These are phyloP conservation scores for Porodaedalea pini DNA, from an alignment of 1,284 basidiomycete genomes.

Conservation along the genomic window DNA sequence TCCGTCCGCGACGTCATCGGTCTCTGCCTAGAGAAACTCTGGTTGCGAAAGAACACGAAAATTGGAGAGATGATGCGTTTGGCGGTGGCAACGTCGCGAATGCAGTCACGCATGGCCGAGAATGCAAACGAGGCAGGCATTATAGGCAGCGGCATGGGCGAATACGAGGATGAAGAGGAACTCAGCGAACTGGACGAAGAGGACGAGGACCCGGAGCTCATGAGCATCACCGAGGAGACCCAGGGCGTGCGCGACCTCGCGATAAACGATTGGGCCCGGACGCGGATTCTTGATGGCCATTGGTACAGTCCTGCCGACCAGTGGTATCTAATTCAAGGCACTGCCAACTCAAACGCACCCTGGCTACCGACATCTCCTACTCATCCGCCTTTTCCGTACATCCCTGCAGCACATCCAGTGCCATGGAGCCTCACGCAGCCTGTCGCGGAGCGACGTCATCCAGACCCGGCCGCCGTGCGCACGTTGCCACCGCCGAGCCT, in stretches of 20 bases:
- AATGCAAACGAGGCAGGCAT: slow-evolving; percentile 26
- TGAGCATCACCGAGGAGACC: slow-evolving; percentile 57
- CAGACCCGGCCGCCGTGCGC: slow-evolving; percentile 40
- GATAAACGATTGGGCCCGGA: slow-evolving; percentile 67
- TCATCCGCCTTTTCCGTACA: slow-evolving; percentile 32
- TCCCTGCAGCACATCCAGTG: slow-evolving; percentile 60
- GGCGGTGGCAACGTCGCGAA: slow-evolving; percentile 57
- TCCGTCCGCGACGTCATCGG: slow-evolving; percentile 55
- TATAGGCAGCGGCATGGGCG: slow-evolving; percentile 22
- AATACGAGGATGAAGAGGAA: slow-evolving; percentile 22
- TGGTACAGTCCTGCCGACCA: slow-evolving; percentile 71
- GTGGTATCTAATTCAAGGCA: slow-evolving; percentile 40
- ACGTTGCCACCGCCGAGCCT: slow-evolving; percentile 53
- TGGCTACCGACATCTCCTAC: background rate
- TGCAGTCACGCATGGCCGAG: slow-evolving; percentile 29
- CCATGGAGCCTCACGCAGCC: slow-evolving; percentile 49
- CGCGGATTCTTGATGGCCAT: slow-evolving; percentile 65
- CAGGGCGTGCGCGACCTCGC: slow-evolving; percentile 60
- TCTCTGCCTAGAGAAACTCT: slow-evolving; percentile 62
- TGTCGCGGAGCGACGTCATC: slow-evolving; percentile 40
- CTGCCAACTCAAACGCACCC: slow-evolving; percentile 12
- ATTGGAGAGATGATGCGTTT: slow-evolving; percentile 62
- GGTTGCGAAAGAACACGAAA: slow-evolving; percentile 62
- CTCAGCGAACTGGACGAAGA: slow-evolving; percentile 20
- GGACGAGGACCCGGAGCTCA: slow-evolving; percentile 51